Conservation (phyloP, 257 asterid genomes). For the Nicotiana sylvestris region DNA sequence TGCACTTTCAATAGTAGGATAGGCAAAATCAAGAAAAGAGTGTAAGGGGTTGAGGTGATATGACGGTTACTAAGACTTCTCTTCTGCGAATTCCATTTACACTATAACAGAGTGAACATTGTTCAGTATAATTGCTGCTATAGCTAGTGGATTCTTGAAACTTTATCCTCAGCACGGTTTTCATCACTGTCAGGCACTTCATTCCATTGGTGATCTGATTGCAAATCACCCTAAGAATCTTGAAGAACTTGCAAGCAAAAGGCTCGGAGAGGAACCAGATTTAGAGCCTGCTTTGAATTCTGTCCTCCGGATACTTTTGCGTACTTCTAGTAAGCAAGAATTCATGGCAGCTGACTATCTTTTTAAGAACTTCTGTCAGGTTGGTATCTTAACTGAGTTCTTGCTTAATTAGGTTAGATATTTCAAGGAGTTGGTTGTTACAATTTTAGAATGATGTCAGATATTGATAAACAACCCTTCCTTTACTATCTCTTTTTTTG, state of each 20-base stretch:
- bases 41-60: neutral
- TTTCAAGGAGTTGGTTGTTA: neutral
- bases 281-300: constrained; percentile 85
- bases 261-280: constrained; percentile 86
- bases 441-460: neutral
- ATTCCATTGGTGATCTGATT: constrained; percentile 78
- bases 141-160: neutral
- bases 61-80: neutral
- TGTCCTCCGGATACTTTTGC: constrained; percentile 66
- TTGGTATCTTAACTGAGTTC: constrained; percentile 26
- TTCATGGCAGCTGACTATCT: constrained; percentile 80
- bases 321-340: constrained; percentile 82
- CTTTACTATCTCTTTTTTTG: neutral
- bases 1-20: neutral
- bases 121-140: neutral
- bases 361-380: constrained; percentile 90
- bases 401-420: neutral
- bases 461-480: neutral
- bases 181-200: constrained; percentile 57
- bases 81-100: neutral
- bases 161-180: constrained; percentile 3
- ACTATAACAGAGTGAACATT: neutral
- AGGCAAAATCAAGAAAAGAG: neutral
- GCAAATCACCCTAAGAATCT: constrained; percentile 65
- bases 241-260: constrained; percentile 69